Conservation (phyloP, 2,329 filamentous ascomycete species). For the Aspergillus jensenii region DNA sequence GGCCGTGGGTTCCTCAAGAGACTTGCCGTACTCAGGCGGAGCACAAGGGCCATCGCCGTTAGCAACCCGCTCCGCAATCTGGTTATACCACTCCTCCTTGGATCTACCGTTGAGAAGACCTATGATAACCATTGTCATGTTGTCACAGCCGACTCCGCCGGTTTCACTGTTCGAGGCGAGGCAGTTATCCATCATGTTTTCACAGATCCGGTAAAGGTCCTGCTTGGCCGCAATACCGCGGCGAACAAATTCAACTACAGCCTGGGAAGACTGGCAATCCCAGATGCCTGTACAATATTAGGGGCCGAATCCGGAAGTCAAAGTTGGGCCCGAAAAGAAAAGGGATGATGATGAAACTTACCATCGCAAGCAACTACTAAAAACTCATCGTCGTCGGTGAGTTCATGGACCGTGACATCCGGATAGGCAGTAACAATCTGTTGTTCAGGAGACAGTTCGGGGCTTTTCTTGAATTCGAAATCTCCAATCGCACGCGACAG, state of each 20-base stretch:
- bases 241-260: slow-evolving; percentile 93
- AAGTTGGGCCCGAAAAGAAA: neutral
- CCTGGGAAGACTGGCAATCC: slow-evolving; percentile 98
- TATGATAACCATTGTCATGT: slow-evolving; percentile 97
- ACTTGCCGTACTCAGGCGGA: slow-evolving; percentile 98
- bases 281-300: slow-evolving; percentile 74
- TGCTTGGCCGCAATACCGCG: slow-evolving; percentile 96
- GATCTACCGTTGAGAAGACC: slow-evolving; percentile 86
- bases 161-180: slow-evolving; percentile 97
- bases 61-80: slow-evolving; percentile 88
- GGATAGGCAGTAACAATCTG: slow-evolving; percentile 98
- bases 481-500: slow-evolving; percentile 96
- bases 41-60: slow-evolving; percentile 97
- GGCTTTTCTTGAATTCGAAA: slow-evolving; percentile 99
- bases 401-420: slow-evolving; percentile 87
- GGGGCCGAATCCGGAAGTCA: neutral
- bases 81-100: slow-evolving; percentile 98
- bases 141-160: slow-evolving; percentile 96
- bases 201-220: slow-evolving; percentile 89
- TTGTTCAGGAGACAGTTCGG: slow-evolving; percentile 93
- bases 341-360: slow-evolving; percentile 46
- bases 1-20: slow-evolving; percentile 46
- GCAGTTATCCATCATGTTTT: slow-evolving; percentile 99
- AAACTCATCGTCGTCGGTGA: slow-evolving; percentile 93
- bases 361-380: slow-evolving; percentile 89